A percentile compares a stretch with the other conserved stretches of the same genome.
These are phyloP conservation scores for Pseudonitzschia multistriata DNA, from an alignment of 108 stramenopile species.

Conservation along the genomic window DNA sequence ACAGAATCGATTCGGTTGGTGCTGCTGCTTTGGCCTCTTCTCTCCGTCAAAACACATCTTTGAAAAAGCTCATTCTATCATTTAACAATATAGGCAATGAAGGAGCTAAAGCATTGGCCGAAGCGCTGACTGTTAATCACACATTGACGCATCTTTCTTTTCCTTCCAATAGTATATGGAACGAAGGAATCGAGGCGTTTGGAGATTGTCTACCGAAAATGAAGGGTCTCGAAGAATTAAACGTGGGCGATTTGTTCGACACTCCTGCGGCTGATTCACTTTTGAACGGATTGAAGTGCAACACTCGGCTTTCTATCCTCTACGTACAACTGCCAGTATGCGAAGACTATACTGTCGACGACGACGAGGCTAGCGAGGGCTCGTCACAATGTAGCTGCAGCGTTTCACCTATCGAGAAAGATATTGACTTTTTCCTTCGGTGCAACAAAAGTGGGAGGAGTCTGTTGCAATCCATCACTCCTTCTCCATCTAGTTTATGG, in stretches of 20 bases:
- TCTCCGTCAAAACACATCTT: conserved; percentile 20
- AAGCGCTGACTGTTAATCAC: conserved; percentile 33
- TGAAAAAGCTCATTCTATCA: conserved; percentile 28
- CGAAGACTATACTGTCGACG: conserved; percentile 3
- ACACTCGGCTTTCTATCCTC: conserved; percentile 17
- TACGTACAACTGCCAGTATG: conserved; percentile 25
- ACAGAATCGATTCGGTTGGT: conserved; percentile 26
- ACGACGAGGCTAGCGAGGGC: background rate
- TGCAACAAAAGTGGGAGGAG: conserved; percentile 36
- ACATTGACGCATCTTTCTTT: conserved; percentile 31
- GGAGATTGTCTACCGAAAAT: conserved; percentile 29
- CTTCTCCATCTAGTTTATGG: conserved; percentile 14
- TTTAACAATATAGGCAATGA: conserved; percentile 40
- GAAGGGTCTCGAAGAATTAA: conserved; percentile 33
- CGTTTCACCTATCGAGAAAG: background rate
- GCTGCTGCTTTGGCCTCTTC: conserved; percentile 29
- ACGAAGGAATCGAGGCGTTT: conserved; percentile 18
- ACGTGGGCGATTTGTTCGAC: conserved; percentile 34
- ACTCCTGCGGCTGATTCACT: conserved; percentile 22
- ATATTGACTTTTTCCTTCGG: conserved; percentile 33
- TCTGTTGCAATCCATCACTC: background rate
- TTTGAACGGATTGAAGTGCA: conserved; percentile 16
- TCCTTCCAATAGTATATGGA: conserved; percentile 35
- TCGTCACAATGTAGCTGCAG: background rate
- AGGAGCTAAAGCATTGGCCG: conserved; percentile 31